Conservation (phyloP, 2,329 filamentous ascomycete species). For the Beauveria rudraprayagi region DNA sequence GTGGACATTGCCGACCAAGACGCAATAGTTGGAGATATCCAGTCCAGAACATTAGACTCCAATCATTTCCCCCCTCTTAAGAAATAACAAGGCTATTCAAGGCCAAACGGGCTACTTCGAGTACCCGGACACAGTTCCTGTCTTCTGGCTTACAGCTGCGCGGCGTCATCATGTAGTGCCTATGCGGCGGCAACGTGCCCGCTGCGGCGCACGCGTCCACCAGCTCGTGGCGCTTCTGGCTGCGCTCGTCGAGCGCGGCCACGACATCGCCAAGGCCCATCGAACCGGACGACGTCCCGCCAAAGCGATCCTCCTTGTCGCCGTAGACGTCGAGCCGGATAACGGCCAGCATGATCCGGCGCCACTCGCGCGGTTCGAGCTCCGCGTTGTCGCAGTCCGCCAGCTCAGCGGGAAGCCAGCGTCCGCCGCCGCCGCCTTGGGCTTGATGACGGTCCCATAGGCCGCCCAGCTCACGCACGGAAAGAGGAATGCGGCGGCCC, state of each 20-base stretch:
- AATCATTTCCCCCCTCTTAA: constrained; percentile 17
- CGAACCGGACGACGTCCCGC: constrained; percentile 3
- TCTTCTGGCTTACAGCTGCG: constrained; percentile 24
- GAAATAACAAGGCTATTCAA: constrained; percentile 49
- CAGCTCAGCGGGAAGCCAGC: constrained; percentile 20
- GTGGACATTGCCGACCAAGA: not conserved
- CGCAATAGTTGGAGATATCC: not conserved
- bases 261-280: constrained; percentile 49
- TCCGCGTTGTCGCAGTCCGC: constrained; percentile 32
- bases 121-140: constrained; percentile 40
- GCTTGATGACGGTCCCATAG: constrained; percentile 32
- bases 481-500: constrained; percentile 35
- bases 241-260: constrained; percentile 42
- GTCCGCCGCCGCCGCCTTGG: constrained; percentile 11
- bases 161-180: constrained; percentile 20
- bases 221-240: constrained; percentile 38
- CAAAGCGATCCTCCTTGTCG: constrained; percentile 20
- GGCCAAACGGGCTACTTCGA: constrained; percentile 45
- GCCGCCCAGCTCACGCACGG: constrained; percentile 39
- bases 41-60: not conserved
- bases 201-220: constrained; percentile 37
- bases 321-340: constrained; percentile 53
- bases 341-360: constrained; percentile 43
- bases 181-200: constrained; percentile 24
- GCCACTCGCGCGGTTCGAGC: constrained; percentile 47